Evolutionary conservation across 495 filamentous ascomycete genomes (phyloP).

Genomic region (Hypoxylon fuscum): DNA sequence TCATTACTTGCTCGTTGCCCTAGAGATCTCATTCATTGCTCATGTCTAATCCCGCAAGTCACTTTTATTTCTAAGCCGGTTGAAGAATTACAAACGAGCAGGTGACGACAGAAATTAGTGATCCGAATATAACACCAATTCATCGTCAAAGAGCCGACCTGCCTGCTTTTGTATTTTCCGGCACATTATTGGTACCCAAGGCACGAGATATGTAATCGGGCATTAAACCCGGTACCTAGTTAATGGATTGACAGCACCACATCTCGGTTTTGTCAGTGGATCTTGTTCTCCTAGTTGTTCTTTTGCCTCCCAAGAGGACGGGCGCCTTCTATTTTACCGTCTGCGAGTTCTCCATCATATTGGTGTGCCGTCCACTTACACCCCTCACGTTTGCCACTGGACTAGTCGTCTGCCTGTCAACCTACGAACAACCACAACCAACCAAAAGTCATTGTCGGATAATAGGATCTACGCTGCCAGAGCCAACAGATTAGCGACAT

Average conservation of each 20-base stretch:
- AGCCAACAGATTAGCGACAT: constrained; percentile 21
- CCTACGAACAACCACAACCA: constrained; percentile 17
- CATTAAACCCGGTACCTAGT: constrained; percentile 32
- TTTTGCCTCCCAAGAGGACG: constrained; percentile 18
- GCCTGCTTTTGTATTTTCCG: constrained; percentile 14
- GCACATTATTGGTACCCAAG: constrained; percentile 42
- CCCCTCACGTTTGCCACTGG: constrained; percentile 27
- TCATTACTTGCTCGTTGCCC: constrained; percentile 8
- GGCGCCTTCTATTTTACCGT: constrained; percentile 2
- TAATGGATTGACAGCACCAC: constrained; percentile 26
- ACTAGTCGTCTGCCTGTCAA: constrained; percentile 10
- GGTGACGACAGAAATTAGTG: constrained; percentile 14
- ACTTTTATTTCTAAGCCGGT: constrained; percentile 23
- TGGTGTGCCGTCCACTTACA: constrained; percentile 26
- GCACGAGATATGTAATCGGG: constrained; percentile 34
- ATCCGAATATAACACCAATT: constrained; percentile 21
- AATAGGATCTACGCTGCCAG: constrained; percentile 28
- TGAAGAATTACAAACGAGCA: constrained; percentile 13
- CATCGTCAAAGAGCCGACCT: constrained; percentile 1
- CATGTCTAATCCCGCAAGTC: constrained; percentile 6
- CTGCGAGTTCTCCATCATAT: constrained; percentile 13
- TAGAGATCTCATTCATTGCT: constrained; percentile 10
- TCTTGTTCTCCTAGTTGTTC: constrained; percentile 11
- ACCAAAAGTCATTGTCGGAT: constrained; percentile 22
- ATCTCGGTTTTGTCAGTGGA: constrained; percentile 23